Evolutionary conservation across 2,329 filamentous ascomycete species (phyloP).

Genomic region (Biscogniauxia sp.): DNA sequence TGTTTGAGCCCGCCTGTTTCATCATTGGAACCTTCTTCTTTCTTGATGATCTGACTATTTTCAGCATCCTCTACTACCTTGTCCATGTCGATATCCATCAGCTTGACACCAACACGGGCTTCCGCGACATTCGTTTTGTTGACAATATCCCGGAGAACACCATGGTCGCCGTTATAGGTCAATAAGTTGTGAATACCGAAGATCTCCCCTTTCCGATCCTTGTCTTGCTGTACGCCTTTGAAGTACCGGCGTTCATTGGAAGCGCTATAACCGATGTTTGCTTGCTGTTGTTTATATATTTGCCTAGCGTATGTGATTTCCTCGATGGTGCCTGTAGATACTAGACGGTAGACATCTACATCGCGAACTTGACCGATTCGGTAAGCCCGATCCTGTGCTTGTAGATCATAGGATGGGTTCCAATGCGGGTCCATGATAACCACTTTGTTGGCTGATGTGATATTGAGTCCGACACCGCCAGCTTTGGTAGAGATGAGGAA

Average conservation of each 20-base stretch:
- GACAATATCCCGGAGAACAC: slow-evolving; percentile 89
- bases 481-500: slow-evolving; percentile 94
- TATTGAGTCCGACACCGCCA: slow-evolving; percentile 91
- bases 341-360: slow-evolving; percentile 90
- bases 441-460: slow-evolving; percentile 96
- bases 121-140: slow-evolving; percentile 98
- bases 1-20: slow-evolving; percentile 70
- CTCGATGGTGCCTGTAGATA: slow-evolving; percentile 90
- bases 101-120: slow-evolving; percentile 77
- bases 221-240: slow-evolving; percentile 84
- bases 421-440: slow-evolving; percentile 97
- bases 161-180: slow-evolving; percentile 72
- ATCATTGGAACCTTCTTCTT: slow-evolving; percentile 47
- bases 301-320: slow-evolving; percentile 96
- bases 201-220: slow-evolving; percentile 83
- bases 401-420: slow-evolving; percentile 93
- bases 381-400: slow-evolving; percentile 95
- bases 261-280: slow-evolving; percentile 94
- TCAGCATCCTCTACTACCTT: slow-evolving; percentile 53
- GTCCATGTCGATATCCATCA: slow-evolving; percentile 73
- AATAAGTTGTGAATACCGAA: slow-evolving; percentile 90
- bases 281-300: slow-evolving; percentile 98
- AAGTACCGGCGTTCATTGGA: slow-evolving; percentile 93
- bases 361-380: slow-evolving; percentile 90
- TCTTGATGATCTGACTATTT: slow-evolving; percentile 45